These are phyloP conservation scores for Pythium volutum DNA, from an alignment of 352 stramenopile species.

Conservation along the genomic window DNA sequence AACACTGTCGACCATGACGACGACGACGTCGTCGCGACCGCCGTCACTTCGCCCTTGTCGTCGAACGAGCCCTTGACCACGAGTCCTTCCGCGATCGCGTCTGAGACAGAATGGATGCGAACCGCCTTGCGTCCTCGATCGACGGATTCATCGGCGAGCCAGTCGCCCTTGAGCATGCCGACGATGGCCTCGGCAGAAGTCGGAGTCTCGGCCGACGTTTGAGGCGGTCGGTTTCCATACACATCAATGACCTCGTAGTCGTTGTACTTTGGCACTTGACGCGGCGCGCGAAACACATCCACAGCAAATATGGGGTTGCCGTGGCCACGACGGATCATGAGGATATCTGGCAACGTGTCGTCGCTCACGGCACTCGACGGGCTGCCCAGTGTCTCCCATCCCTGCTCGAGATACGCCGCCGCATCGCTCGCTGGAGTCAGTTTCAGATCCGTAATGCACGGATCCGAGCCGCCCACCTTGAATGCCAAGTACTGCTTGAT, in stretches of 20 bases:
- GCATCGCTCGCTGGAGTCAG: slow-evolving; percentile 53
- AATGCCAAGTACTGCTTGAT: slow-evolving; percentile 81
- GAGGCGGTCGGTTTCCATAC: slow-evolving; percentile 20
- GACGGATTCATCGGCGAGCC: slow-evolving; percentile 72
- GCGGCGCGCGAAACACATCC: slow-evolving; percentile 81
- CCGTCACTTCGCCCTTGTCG: slow-evolving; percentile 68
- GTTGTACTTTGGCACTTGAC: slow-evolving; percentile 84
- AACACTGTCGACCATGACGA: slow-evolving; percentile 42
- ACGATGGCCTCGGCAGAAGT: neutral
- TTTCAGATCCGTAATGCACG: slow-evolving; percentile 75
- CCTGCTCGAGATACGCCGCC: slow-evolving; percentile 37
- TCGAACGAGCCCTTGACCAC: slow-evolving; percentile 64
- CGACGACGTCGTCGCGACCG: slow-evolving; percentile 43
- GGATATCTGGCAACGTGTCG: slow-evolving; percentile 29
- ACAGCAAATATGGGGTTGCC: slow-evolving; percentile 86
- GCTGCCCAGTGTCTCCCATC: slow-evolving; percentile 73
- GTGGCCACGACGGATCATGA: slow-evolving; percentile 76
- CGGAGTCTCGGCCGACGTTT: neutral
- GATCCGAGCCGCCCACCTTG: slow-evolving; percentile 78
- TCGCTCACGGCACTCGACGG: slow-evolving; percentile 37
- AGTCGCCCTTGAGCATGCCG: slow-evolving; percentile 52
- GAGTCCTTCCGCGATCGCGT: slow-evolving; percentile 43
- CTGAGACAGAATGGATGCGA: slow-evolving; percentile 60
- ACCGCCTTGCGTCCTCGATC: slow-evolving; percentile 64
- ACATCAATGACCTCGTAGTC: slow-evolving; percentile 88